Evolutionary conservation across 371 early-diverging fungal genomes (phyloP), one percentile per base, ranked within the genome.

Genomic region (Thermomucor indicae-seudaticae): DNA sequence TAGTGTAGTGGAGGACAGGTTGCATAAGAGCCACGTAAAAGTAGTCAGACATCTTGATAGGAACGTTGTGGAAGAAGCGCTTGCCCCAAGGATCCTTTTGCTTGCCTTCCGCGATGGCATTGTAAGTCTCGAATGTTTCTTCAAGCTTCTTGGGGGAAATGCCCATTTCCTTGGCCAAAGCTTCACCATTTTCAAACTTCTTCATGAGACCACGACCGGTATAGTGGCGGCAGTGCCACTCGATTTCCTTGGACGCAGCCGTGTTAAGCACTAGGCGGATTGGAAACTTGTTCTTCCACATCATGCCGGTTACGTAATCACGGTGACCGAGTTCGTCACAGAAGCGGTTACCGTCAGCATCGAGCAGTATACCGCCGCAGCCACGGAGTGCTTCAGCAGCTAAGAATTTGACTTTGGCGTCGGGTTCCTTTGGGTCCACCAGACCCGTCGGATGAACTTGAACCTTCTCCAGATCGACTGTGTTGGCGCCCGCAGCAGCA

Each of bases 341-440:
- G 81, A 97, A 96, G 58, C 97, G 92, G 53, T 85, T 78, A 52
- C 96, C 97, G 42, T 83, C 84, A 4, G 80, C 90, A 47, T 82
- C 71, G 31, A 97, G 63, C 38, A 97, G 69, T 12, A 97, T 57
- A 71, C 96, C 97, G 67, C 96, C 97, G 50, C 84, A 88, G 64
- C 97, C 97, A 67, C 97, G 94, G 43, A 97, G 85, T 10, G 97
- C 96, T 75, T 97, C 96, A 16, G 97, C 94, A 47, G 96, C 96
- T 64, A 92, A 72, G 63, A 92, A 89, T 75, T 90, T 90, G 63
- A 86, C 85, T 55, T 84, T 83, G 51, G 91, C 91, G 57, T 88
- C 84, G 28, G 95, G 95, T 39, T 95, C 93, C 35, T 84, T 82
- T 37, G 91, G 90, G 62, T 92, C 91, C 25, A 96, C 94, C 43